These are phyloP conservation scores for Usnea hakonensis DNA, from an alignment of 495 filamentous ascomycete species.

Conservation along the genomic window DNA sequence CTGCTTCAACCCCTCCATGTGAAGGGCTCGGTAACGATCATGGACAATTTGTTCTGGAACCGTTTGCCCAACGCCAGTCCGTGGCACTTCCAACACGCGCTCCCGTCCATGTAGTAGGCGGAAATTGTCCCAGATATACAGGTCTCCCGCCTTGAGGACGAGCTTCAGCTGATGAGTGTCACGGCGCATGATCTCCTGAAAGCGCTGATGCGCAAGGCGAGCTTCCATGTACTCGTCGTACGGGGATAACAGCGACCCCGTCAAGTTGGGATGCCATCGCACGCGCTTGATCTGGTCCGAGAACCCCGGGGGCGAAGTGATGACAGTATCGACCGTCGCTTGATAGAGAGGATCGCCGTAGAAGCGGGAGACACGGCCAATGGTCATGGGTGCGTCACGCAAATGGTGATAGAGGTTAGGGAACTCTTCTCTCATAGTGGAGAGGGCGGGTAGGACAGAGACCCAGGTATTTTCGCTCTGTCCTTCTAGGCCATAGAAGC, in stretches of 20 bases:
- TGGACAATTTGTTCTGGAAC: slow-evolving; percentile 2
- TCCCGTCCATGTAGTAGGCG: slow-evolving; percentile 1
- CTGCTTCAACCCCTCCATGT: background rate
- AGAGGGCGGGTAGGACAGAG: background rate
- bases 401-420: slow-evolving; percentile 1
- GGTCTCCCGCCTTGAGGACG: background rate
- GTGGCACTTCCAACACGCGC: background rate
- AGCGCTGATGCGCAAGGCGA: slow-evolving; percentile 2
- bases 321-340: background rate
- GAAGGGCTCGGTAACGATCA: background rate
- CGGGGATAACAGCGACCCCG: background rate
- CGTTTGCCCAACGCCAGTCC: slow-evolving; percentile 6
- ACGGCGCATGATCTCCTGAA: slow-evolving; percentile 3
- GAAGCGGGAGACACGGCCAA: slow-evolving; percentile 3
- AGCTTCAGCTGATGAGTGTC: slow-evolving; percentile 3
- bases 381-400: background rate
- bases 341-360: slow-evolving; percentile 5
- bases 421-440: background rate
- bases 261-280: slow-evolving; percentile 3
- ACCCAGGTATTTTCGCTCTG: slow-evolving; percentile 1
- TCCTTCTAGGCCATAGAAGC: slow-evolving; percentile 5
- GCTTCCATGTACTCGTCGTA: background rate
- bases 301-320: background rate
- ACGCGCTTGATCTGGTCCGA: background rate
- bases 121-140: slow-evolving; percentile 8